phyloP scores from a whole-genome alignment of 768 basidiomycete genomes.

The Podaxis rugospora region DNA sequence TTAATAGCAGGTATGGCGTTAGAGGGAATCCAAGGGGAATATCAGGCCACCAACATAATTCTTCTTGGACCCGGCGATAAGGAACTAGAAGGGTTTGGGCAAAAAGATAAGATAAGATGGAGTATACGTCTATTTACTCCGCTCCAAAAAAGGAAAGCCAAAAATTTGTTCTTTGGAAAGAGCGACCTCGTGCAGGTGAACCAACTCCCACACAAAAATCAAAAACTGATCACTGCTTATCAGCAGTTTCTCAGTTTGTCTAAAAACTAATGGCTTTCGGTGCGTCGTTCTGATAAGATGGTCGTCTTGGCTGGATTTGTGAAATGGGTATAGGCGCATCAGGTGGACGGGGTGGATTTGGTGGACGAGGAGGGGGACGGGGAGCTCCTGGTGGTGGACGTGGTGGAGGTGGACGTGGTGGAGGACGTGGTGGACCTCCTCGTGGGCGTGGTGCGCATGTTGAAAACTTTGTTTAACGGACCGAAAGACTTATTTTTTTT shows the following conservation, averaged over 20 bases:
- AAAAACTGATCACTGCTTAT: background rate
- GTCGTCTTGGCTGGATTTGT: background rate
- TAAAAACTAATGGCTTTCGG: constrained; percentile 28
- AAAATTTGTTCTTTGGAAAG: background rate
- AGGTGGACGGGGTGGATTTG: constrained; percentile 50
- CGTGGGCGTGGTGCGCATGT: constrained; percentile 25
- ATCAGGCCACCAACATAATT: too few species aligned
- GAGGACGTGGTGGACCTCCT: constrained; percentile 36
- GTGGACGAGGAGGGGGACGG: constrained; percentile 33
- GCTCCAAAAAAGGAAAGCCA: background rate
- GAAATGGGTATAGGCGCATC: constrained; percentile 36
- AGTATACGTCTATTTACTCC: background rate
- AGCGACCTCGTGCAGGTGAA: background rate
- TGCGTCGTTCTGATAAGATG: constrained; percentile 8
- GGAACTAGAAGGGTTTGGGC: too few species aligned
- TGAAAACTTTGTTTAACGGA: background rate
- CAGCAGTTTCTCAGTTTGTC: background rate
- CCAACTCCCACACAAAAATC: background rate
- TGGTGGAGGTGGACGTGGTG: constrained; percentile 32
- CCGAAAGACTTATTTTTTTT: background rate
- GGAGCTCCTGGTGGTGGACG: constrained; percentile 33
- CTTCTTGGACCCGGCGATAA: too few species aligned
- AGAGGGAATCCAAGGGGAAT: too few species aligned
- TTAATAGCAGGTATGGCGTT: too few species aligned
- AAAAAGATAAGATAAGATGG: background rate